Evolutionary conservation across 495 filamentous ascomycete genomes (phyloP).

Genomic region (Annulohypoxylon moriforme): DNA sequence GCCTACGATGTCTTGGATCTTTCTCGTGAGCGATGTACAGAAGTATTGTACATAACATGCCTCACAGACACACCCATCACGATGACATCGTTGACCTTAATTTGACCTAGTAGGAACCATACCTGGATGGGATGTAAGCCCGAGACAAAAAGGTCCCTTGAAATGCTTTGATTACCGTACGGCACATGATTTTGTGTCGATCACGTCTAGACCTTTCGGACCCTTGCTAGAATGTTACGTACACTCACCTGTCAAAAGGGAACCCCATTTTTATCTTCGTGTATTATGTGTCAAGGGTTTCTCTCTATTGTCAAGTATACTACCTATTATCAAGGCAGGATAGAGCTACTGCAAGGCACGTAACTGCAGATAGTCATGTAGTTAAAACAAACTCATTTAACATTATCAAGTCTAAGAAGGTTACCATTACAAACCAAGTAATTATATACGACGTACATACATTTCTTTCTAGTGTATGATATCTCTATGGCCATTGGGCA

Average conservation of each 20-base stretch:
- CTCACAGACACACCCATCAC: constrained; percentile 20
- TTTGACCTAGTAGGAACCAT: constrained; percentile 31
- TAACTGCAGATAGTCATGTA: constrained; percentile 4
- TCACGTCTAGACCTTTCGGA: constrained; percentile 38
- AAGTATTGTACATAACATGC: neutral
- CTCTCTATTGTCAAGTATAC: constrained; percentile 13
- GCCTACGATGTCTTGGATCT: constrained; percentile 1
- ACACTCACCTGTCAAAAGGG: constrained; percentile 22
- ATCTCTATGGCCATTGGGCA: neutral
- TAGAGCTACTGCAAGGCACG: constrained; percentile 37
- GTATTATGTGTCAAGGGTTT: constrained; percentile 16
- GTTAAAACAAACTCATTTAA: constrained; percentile 2
- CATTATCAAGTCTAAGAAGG: neutral
- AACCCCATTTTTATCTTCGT: constrained; percentile 24
- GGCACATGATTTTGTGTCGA: constrained; percentile 41
- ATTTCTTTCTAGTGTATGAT: neutral
- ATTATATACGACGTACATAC: constrained; percentile 5
- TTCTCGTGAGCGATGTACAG: neutral
- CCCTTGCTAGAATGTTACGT: constrained; percentile 25
- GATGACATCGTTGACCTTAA: constrained; percentile 33
- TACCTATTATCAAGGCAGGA: constrained; percentile 19
- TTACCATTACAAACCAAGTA: neutral
- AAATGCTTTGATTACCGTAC: constrained; percentile 29
- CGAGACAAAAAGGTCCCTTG: constrained; percentile 19
- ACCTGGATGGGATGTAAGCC: constrained; percentile 25